A percentile compares a stretch with the other conserved stretches of the same genome.
Conservation (phyloP, 192 early-diverging fungal genomes). For the Phlyctochytrium planicorne region DNA sequence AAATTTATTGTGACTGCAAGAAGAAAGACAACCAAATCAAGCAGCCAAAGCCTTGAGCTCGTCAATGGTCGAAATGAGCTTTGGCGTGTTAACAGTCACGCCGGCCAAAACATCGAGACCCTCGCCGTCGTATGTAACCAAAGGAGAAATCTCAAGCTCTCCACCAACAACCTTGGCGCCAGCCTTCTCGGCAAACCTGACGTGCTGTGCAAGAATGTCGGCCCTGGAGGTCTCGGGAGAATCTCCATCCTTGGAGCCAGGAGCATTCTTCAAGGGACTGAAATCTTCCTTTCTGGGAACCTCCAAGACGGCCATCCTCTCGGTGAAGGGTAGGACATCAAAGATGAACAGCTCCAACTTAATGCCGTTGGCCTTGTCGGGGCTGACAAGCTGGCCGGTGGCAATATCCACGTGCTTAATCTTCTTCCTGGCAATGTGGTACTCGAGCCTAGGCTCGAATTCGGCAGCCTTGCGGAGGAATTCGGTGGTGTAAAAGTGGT, state of each 20-base stretch:
- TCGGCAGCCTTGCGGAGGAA: constrained; percentile 85
- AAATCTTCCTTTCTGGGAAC: constrained; percentile 93
- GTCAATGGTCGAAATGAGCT: constrained; percentile 11
- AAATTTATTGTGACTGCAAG: too few relatives aligned
- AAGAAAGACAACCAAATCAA: neutral
- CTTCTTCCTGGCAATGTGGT: constrained; percentile 98
- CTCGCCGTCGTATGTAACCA: constrained; percentile 92
- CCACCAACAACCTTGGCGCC: constrained; percentile 73
- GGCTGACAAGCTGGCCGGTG: constrained; percentile 68
- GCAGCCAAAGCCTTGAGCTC: constrained; percentile 17
- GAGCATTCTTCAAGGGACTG: constrained; percentile 96
- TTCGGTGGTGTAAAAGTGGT: constrained; percentile 94
- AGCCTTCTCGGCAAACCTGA: constrained; percentile 80
- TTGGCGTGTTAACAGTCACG: constrained; percentile 65
- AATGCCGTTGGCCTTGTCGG: constrained; percentile 89
- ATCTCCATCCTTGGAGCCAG: constrained; percentile 76
- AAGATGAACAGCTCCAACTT: constrained; percentile 99
- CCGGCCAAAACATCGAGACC: constrained; percentile 79
- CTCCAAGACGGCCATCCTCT: constrained; percentile 89
- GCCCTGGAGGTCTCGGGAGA: constrained; percentile 90
- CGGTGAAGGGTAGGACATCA: constrained; percentile 94
- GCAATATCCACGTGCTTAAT: constrained; percentile 85
- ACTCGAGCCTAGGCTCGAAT: constrained; percentile 83
- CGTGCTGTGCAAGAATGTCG: constrained; percentile 85
- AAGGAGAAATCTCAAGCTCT: constrained; percentile 82